Evolutionary conservation across 352 stramenopile species (phyloP), one percentile per base, ranked within the genome.

Genomic region (Pythium sukuiense): DNA sequence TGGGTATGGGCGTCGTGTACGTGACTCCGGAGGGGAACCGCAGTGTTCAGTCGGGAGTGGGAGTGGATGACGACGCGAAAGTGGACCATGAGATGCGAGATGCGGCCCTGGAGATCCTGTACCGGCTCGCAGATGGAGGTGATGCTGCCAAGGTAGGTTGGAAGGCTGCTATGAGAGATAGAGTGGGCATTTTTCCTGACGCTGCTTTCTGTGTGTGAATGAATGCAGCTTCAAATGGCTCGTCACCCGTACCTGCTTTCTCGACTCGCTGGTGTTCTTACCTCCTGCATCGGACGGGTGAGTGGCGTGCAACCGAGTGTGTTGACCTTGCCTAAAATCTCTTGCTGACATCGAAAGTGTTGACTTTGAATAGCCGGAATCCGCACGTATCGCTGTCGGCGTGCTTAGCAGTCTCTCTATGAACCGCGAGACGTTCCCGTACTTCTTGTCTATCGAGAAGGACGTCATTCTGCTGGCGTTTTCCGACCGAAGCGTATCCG

Each of bases 1-100:
- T 90, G 6, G 83, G 83, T 39, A 90, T 94, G 79, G 86, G 86
- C 41, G 77, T 92, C 29, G 84, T 94, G 39, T 92, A 90, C 63
- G 82, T 89, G 18, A 90, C 79, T 46, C 74, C 80, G 0, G 81
- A 90, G 39, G 86, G 82, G 14, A 82, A 81, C 27, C 77, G 81
- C n/a, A 83, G 78, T 53, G 76, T 70, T 0, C 73, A 70, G 6
- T 79, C 76, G 1, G 57, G 37, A 14, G 67, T 61, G 0, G 69
- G 55, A 5, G 41, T 55, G 2, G 80, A 85, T 14, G 72, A 82
- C 6, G 77, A 83, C n/a, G 61, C 69, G 1, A 83, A 87, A 61
- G 65, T 90, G 26, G 86, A 94, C 60, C 77, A 90, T 61, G 81
- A 94, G 69, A 83, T 94, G 64, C 79, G 86, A 7, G 86, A 94